phyloP scores from a whole-genome alignment of 768 basidiomycete genomes.

The Xanthoconium stramineum region DNA sequence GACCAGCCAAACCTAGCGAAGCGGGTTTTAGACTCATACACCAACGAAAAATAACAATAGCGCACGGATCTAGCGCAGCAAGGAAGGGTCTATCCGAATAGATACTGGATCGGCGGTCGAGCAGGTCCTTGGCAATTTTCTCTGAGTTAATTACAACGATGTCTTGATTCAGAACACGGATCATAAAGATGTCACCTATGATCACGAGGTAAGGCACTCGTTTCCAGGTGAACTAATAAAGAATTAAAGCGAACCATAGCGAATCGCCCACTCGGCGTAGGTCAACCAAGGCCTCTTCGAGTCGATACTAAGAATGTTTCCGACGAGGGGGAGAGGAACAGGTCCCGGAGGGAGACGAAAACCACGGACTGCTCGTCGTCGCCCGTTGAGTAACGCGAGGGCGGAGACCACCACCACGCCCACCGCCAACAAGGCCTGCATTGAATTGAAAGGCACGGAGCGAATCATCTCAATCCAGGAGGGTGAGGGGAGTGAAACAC shows the following conservation, averaged over 20 bases:
- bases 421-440: background rate
- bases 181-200: constrained; percentile 20
- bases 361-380: background rate
- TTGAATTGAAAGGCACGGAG: background rate
- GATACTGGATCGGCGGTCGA: constrained; percentile 26
- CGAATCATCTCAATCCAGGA: background rate
- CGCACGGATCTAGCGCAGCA: constrained; percentile 15
- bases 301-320: constrained; percentile 17
- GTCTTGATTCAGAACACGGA: constrained; percentile 21
- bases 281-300: constrained; percentile 18
- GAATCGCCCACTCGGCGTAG: constrained; percentile 17
- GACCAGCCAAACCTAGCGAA: constrained; percentile 18
- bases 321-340: constrained; percentile 13
- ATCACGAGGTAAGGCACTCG: background rate
- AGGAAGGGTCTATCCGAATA: constrained; percentile 29
- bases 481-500: background rate
- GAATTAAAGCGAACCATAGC: constrained; percentile 10
- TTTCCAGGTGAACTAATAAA: too few relatives aligned
- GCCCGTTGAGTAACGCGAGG: background rate
- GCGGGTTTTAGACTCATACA: background rate
- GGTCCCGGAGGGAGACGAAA: constrained; percentile 17
- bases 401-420: background rate
- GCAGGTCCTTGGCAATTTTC: constrained; percentile 27
- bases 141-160: constrained; percentile 25
- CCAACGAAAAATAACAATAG: background rate